Percentiles rank a stretch among this genome's conserved stretches.
Conservation (phyloP, 768 basidiomycete genomes). For the Tricholoma terreum region DNA sequence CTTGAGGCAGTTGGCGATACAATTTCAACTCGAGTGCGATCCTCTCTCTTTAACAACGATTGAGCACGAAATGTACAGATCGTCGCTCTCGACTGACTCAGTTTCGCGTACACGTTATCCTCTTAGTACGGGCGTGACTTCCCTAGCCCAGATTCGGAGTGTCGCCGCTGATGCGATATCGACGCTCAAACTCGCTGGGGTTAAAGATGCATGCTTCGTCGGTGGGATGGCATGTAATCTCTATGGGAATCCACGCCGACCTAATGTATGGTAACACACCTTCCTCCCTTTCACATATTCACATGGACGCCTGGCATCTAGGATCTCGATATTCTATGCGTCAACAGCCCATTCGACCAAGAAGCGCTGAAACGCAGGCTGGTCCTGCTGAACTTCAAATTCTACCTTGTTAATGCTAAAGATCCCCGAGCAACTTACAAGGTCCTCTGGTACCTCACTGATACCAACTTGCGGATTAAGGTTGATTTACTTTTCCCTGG, state of each 20-base stretch:
- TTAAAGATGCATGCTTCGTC: slow-evolving; percentile 6
- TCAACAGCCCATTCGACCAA: slow-evolving; percentile 20
- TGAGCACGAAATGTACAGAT: not conserved
- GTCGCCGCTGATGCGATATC: slow-evolving; percentile 3
- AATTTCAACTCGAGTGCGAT: not conserved
- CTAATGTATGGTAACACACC: slow-evolving; percentile 1
- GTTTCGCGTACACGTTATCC: not conserved
- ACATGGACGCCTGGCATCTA: slow-evolving; percentile 3
- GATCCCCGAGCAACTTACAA: slow-evolving; percentile 30
- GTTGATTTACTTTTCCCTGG: slow-evolving; percentile 17
- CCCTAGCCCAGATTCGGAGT: not conserved
- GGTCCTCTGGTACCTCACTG: slow-evolving; percentile 17
- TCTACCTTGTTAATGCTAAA: slow-evolving; percentile 27
- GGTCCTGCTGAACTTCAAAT: slow-evolving; percentile 18
- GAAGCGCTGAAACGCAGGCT: slow-evolving; percentile 30
- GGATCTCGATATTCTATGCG: slow-evolving; percentile 37
- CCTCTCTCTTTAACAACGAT: not conserved
- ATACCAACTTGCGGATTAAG: slow-evolving; percentile 8
- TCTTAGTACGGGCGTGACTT: not conserved
- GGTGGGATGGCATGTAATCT: slow-evolving; percentile 9
- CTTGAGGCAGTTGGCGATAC: no score
- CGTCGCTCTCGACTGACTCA: not conserved
- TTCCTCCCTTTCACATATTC: not conserved
- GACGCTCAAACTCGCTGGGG: not conserved
- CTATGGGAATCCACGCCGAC: slow-evolving; percentile 3